Base-by-base conservation (phyloP, 352 stramenopile genomes). In the Phytophthora foliorum region DNA sequence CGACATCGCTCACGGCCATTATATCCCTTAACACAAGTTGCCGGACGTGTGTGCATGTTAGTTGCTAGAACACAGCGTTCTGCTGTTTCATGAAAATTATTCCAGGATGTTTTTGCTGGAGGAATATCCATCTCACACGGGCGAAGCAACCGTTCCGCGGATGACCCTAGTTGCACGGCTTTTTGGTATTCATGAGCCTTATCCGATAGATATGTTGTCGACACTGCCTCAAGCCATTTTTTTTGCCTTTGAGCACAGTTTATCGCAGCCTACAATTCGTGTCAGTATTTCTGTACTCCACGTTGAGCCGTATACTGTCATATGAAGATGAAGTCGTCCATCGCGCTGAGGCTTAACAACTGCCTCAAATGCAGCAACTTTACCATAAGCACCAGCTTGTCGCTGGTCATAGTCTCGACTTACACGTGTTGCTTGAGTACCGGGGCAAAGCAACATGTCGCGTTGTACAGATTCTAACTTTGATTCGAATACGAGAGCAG, bases 261-360 rank as follows among this genome's bases (percentile, higher is more conserved):
- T 13, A 10, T 10, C 21, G 36, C 10, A 49, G 11, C 6, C 13
- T 10, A 34, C 16, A 17, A 48, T 38, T 4, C 56, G 42, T 14
- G 45, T 48, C 8, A 63, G 9, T 27, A 63, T 5, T 36, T 46
- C 19, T 9, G 32, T 42, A 2, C 29, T 19, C 29, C 25, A 63
- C 13, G 42, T 56, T 13, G 56, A 63, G 1, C 34, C 34, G 17
- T 63, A 50, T 1, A 56, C 21, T 2, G 32, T 54, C 44, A 63
- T 63, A 19, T 56, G 56, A 19, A 34, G 7, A 29, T 63, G 53
- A 2, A 61, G 41, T 14, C 53, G 9, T 32, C 53, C 53, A 52
- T 52, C 38, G 10, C 5, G 4, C 29, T 61, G 53, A 4, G 53
- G 39, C 13, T 61, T 24, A 24, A 61, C 41, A 52, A 61, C 41